phyloP scores from a whole-genome alignment of 2,329 filamentous ascomycete genomes.

The Fusarium hostae region DNA sequence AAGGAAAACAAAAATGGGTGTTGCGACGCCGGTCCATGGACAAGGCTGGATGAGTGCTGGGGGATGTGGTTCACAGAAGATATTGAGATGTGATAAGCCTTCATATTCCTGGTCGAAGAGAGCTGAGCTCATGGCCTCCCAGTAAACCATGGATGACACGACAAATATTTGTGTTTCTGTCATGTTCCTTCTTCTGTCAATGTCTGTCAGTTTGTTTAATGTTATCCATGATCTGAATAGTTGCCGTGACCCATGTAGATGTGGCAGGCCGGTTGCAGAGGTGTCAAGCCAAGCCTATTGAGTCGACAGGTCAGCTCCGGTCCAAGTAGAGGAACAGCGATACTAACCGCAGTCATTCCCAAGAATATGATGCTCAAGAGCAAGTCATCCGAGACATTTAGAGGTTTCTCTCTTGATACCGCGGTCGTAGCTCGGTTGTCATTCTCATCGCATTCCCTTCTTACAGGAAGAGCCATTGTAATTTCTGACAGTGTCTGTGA shows the following conservation, averaged over 20 bases:
- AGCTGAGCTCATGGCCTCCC: slow-evolving; percentile 30
- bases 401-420: not conserved
- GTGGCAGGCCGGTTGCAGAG: slow-evolving; percentile 8
- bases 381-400: slow-evolving; percentile 17
- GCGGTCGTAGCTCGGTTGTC: not conserved
- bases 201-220: not conserved
- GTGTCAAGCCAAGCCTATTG: slow-evolving; percentile 26
- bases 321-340: accelerated
- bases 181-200: not conserved
- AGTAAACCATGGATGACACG: slow-evolving; percentile 32
- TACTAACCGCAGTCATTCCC: slow-evolving; percentile 30
- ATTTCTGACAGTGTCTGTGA: slow-evolving; percentile 7
- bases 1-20: slow-evolving; percentile 16
- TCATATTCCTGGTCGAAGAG: slow-evolving; percentile 23
- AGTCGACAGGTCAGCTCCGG: accelerated
- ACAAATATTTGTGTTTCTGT: slow-evolving; percentile 12
- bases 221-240: slow-evolving; percentile 24
- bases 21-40: slow-evolving; percentile 30
- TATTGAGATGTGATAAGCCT: slow-evolving; percentile 14
- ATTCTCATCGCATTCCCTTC: not conserved
- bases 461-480: too few relatives aligned
- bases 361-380: slow-evolving; percentile 21
- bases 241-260: slow-evolving; percentile 19
- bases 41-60: not conserved
- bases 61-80: not conserved